These are phyloP conservation scores for Monosporascus sp. DNA, from an alignment of 2,329 filamentous ascomycete species.

Conservation along the genomic window DNA sequence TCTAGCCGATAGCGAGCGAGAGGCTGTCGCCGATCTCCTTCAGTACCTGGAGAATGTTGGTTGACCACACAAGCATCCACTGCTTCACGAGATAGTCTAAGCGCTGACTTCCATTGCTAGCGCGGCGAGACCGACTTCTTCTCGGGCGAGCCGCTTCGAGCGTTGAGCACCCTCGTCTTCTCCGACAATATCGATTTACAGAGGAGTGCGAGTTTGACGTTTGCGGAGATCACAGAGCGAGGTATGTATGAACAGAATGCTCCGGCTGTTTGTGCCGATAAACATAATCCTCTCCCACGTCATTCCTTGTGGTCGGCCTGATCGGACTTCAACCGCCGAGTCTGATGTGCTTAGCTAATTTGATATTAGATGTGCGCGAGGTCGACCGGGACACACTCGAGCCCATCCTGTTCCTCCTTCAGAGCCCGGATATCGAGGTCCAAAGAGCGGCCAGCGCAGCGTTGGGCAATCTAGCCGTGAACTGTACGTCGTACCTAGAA, in stretches of 20 bases:
- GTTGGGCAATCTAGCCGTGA: conserved; percentile 91
- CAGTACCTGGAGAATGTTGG: conserved; percentile 94
- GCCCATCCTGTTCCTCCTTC: conserved; percentile 89
- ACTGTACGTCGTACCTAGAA: conserved; percentile 61
- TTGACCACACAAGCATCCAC: conserved; percentile 11
- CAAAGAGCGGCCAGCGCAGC: conserved; percentile 95
- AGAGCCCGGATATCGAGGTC: conserved; percentile 94
- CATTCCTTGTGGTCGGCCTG: neutral
- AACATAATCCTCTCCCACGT: neutral
- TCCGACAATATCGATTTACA: conserved; percentile 98
- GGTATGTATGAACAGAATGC: conserved; percentile 47
- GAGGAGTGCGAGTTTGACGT: conserved; percentile 93
- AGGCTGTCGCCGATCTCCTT: conserved; percentile 91
- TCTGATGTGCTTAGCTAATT: conserved; percentile 2
- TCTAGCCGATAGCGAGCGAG: conserved; percentile 90
- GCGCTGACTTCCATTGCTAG: conserved; percentile 44
- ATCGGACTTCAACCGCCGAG: neutral
- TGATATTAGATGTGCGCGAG: conserved; percentile 76
- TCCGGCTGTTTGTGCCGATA: neutral
- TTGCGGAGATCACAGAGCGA: conserved; percentile 97
- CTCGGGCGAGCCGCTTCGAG: conserved; percentile 86
- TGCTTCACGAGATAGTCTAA: neutral
- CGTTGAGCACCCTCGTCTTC: conserved; percentile 92
- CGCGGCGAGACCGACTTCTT: conserved; percentile 98
- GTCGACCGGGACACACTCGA: conserved; percentile 93